Percentiles rank a stretch among this genome's conserved stretches.
Conservation (phyloP, 2,329 filamentous ascomycete genomes). For the Stromatinia cepivora region DNA sequence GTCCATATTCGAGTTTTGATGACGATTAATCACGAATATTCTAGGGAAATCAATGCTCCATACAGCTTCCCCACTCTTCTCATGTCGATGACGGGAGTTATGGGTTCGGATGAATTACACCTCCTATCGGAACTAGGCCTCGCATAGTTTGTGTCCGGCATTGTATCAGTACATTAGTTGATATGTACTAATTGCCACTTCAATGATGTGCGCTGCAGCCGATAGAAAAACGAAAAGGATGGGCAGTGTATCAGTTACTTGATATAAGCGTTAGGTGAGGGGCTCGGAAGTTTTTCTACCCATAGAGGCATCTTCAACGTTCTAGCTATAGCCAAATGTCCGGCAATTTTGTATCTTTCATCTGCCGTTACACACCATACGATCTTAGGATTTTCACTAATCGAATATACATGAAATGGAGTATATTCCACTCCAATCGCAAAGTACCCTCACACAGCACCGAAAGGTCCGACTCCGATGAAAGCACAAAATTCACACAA, state of each 20-base stretch:
- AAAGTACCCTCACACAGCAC: background rate
- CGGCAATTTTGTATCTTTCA: conserved; percentile 10
- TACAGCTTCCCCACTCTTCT: background rate
- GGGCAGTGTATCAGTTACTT: background rate
- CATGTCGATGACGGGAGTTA: background rate
- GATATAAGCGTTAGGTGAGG: conserved; percentile 1
- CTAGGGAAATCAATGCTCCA: background rate
- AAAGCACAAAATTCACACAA: conserved; percentile 5
- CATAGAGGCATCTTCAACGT: conserved; percentile 6
- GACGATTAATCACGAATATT: background rate
- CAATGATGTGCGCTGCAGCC: conserved; percentile 9
- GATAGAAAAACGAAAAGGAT: background rate
- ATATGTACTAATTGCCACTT: conserved; percentile 3
- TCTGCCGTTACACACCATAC: background rate
- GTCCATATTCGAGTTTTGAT: background rate
- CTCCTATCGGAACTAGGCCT: conserved; percentile 12
- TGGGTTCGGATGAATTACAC: background rate
- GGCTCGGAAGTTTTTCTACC: background rate
- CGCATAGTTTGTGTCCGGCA: background rate
- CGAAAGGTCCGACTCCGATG: conserved; percentile 2
- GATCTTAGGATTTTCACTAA: conserved; percentile 5
- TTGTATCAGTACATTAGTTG: background rate
- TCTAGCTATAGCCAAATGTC: background rate
- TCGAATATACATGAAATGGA: background rate
- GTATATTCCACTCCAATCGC: conserved; percentile 5